A percentile compares a stretch with the other conserved stretches of the same genome.
Conservation (phyloP, 1,284 basidiomycete species). For the Sphagnurus paluster region DNA sequence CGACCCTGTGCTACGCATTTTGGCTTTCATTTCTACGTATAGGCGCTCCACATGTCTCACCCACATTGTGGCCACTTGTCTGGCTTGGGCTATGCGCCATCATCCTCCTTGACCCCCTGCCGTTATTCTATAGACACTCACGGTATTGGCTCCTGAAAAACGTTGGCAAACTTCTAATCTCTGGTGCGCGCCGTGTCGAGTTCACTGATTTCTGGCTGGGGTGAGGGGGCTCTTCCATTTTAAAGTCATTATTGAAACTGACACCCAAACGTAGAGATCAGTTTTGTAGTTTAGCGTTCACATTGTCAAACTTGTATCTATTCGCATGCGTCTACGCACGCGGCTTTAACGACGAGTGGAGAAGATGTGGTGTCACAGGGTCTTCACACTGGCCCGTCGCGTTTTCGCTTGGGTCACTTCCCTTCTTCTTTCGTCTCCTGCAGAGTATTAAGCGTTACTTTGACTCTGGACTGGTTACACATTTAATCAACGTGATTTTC, state of each 20-base stretch:
- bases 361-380: constrained; percentile 41
- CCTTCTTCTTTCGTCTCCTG: constrained; percentile 73
- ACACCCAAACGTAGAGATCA: constrained; percentile 64
- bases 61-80: constrained; percentile 77
- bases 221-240: constrained; percentile 36
- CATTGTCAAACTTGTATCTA: constrained; percentile 72
- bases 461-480: constrained; percentile 73
- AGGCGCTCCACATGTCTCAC: constrained; percentile 50
- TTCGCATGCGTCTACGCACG: constrained; percentile 71
- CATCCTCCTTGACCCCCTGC: constrained; percentile 78
- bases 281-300: constrained; percentile 75
- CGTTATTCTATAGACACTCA: constrained; percentile 62
- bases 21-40: constrained; percentile 81
- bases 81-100: constrained; percentile 74
- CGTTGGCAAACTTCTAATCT: constrained; percentile 60
- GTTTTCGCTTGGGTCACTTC: constrained; percentile 57
- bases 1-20: constrained; percentile 80
- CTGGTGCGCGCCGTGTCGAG: constrained; percentile 78
- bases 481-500: constrained; percentile 79
- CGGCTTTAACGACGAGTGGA: constrained; percentile 53
- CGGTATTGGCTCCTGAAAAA: constrained; percentile 81
- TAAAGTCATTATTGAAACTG: background rate
- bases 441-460: constrained; percentile 87
- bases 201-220: constrained; percentile 85
- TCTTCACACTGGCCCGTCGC: constrained; percentile 56